Percentiles rank a stretch among this genome's conserved stretches.
phyloP scores from a whole-genome alignment of 169 alveolate species.

The Cyclospora cayetanensis region DNA sequence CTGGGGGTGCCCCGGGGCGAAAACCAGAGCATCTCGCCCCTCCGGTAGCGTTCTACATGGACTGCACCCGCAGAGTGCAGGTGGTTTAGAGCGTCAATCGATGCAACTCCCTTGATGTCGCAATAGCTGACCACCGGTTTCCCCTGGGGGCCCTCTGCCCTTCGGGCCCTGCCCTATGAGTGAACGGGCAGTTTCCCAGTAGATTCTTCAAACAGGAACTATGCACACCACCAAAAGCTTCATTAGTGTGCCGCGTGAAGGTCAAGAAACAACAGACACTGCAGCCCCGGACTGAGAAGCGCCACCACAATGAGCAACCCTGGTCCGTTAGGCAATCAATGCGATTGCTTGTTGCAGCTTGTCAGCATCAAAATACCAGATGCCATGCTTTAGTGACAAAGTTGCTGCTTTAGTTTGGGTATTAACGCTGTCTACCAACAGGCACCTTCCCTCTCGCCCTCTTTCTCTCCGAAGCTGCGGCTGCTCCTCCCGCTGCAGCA shows the following conservation, averaged over 20 bases:
- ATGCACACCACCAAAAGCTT: background rate
- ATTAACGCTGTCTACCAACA: background rate
- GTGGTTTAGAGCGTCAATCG: too few species aligned
- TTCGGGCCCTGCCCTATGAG: too few species aligned
- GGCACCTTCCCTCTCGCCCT: background rate
- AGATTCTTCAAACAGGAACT: background rate
- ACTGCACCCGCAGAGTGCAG: background rate
- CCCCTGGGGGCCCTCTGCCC: too few species aligned
- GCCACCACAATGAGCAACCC: too few species aligned
- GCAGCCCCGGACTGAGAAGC: too few species aligned
- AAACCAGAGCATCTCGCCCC: conserved; percentile 1
- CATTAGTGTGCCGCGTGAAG: too few species aligned
- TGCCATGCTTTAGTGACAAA: background rate
- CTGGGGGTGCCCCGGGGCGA: conserved; percentile 2
- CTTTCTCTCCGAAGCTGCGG: too few species aligned
- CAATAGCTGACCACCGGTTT: background rate
- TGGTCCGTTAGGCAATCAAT: too few species aligned
- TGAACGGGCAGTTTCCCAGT: background rate
- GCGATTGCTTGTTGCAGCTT: too few species aligned
- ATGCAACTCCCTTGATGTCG: too few species aligned
- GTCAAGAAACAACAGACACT: too few species aligned
- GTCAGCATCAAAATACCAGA: background rate
- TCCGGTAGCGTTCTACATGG: background rate
- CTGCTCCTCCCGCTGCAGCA: too few species aligned
- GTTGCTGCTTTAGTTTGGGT: background rate